Percentiles rank a stretch among this genome's conserved stretches.
phyloP scores from a whole-genome alignment of 148 eudicot genomes.

The Vaccinium darrowii region DNA sequence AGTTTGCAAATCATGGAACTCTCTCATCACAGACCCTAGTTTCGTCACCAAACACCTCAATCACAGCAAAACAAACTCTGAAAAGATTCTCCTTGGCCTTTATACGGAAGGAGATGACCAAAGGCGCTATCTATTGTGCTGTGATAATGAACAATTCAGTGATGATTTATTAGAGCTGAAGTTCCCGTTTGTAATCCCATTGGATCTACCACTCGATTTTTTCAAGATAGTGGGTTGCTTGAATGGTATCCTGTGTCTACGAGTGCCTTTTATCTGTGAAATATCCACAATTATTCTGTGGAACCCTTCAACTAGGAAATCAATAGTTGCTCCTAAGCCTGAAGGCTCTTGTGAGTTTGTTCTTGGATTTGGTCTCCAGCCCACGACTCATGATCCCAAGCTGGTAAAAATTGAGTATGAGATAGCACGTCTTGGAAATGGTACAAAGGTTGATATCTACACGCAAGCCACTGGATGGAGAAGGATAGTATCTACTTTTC shows the following conservation, averaged over 20 bases:
- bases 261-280: neutral
- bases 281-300: neutral
- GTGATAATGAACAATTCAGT: neutral
- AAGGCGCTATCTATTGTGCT: neutral
- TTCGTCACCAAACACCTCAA: neutral
- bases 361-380: neutral
- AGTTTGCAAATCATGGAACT: neutral
- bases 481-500: no score
- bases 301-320: neutral
- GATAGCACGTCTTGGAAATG: no score
- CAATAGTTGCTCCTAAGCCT: neutral
- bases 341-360: neutral
- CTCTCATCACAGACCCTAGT: constrained; percentile 7
- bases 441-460: no score
- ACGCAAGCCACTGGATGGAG: no score
- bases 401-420: no score
- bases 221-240: neutral
- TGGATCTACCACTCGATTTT: neutral
- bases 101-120: neutral
- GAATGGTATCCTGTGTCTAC: neutral
- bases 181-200: neutral
- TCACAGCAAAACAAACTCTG: neutral
- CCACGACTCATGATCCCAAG: neutral
- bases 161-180: neutral
- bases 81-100: neutral